Evolutionary conservation across 164 flowering plant genomes (phyloP).

Genomic region (Aristolochia californica): DNA sequence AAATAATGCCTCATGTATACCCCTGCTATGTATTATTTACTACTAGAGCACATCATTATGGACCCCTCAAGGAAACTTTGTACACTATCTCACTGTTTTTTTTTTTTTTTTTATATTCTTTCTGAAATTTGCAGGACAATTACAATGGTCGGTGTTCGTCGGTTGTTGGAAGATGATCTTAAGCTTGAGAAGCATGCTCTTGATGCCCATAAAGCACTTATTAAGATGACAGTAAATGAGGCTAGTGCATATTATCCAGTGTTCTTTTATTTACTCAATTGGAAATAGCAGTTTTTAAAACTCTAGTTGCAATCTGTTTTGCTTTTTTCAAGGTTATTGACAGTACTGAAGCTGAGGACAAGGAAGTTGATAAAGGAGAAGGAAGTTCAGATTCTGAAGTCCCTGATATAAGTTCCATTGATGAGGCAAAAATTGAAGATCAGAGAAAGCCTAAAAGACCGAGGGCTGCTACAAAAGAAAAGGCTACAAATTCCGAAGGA

Average conservation of each 20-base stretch:
- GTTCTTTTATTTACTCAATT: not conserved
- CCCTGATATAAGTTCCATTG: conserved; percentile 10
- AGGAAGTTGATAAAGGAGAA: conserved; percentile 17
- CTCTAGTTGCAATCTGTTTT: not conserved
- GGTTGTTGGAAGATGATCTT: conserved; percentile 84
- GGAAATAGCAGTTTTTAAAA: not conserved
- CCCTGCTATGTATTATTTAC: not conserved
- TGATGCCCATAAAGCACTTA: conserved; percentile 58
- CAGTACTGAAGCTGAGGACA: conserved; percentile 25
- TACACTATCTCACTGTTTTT: no score
- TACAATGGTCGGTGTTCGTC: conserved; percentile 64
- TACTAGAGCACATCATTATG: not conserved
- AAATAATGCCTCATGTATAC: not conserved
- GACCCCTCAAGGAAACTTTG: no score
- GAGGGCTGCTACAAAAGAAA: conserved; percentile 29
- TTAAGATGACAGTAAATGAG: conserved; percentile 47
- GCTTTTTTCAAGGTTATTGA: conserved; percentile 33
- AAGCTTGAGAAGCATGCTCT: conserved; percentile 55
- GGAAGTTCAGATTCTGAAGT: conserved; percentile 33
- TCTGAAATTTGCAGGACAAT: conserved; percentile 31
- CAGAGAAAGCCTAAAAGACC: conserved; percentile 42
- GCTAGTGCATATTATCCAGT: conserved; percentile 22
- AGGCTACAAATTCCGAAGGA: conserved; percentile 24
- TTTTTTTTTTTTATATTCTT: not conserved
- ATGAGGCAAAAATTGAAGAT: conserved; percentile 36